These are phyloP conservation scores for Hypoxylon intermedium DNA, from an alignment of 495 filamentous ascomycete genomes.

Conservation along the genomic window DNA sequence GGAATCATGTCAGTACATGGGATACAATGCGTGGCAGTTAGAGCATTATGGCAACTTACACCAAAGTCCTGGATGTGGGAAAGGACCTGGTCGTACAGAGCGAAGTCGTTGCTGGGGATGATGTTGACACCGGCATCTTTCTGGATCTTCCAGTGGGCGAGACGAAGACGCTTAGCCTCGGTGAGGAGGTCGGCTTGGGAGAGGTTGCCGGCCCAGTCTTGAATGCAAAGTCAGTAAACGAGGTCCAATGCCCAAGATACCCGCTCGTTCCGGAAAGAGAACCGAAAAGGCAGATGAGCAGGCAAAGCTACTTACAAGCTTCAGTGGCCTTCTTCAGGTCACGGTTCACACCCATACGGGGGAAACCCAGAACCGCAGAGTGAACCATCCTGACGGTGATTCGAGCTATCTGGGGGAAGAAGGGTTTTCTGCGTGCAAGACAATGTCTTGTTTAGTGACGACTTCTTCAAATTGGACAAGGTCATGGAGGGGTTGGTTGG, in stretches of 20 bases:
- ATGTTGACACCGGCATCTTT: conserved; percentile 95
- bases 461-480: conserved; percentile 15
- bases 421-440: conserved; percentile 38
- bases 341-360: conserved; percentile 95
- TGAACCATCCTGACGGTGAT: conserved; percentile 74
- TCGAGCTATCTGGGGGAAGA: conserved; percentile 32
- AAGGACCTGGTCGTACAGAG: conserved; percentile 97
- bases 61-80: conserved; percentile 99
- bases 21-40: not conserved
- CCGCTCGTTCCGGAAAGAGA: too few species aligned
- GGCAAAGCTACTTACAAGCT: conserved; percentile 62
- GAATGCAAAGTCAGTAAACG: conserved; percentile 20
- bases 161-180: conserved; percentile 94
- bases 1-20: conserved; percentile 24
- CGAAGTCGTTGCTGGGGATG: conserved; percentile 99
- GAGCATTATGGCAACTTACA: conserved; percentile 59
- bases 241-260: too few species aligned
- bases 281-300: not conserved
- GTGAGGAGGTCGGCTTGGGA: conserved; percentile 83
- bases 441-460: conserved; percentile 9
- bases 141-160: conserved; percentile 98
- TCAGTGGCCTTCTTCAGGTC: conserved; percentile 99
- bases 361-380: conserved; percentile 78
- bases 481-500: conserved; percentile 12
- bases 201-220: conserved; percentile 93